These are phyloP conservation scores for Panellus pusillus DNA, from an alignment of 768 basidiomycete genomes.

Conservation along the genomic window DNA sequence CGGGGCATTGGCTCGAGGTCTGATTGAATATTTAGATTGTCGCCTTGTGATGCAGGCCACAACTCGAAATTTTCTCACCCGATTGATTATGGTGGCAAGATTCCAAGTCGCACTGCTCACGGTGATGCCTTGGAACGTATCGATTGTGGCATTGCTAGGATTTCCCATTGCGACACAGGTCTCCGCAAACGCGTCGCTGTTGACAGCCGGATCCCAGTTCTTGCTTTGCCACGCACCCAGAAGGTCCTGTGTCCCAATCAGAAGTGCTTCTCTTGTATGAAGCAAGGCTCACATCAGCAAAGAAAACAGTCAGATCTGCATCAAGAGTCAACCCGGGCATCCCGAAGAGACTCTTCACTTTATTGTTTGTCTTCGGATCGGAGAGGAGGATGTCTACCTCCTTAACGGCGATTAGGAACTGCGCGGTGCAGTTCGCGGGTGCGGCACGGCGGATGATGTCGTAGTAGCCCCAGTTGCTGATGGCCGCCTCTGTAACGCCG, in stretches of 20 bases:
- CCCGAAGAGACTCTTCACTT: conserved; percentile 15
- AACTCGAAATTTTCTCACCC: conserved; percentile 3
- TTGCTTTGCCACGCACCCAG: conserved; percentile 78
- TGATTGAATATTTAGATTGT: conserved; percentile 2
- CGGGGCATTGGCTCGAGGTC: conserved; percentile 13
- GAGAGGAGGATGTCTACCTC: conserved; percentile 64
- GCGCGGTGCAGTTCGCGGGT: conserved; percentile 57
- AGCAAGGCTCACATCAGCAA: conserved; percentile 5
- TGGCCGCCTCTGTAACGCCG: conserved; percentile 85
- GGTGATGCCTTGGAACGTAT: conserved; percentile 26
- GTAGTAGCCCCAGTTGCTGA: conserved; percentile 86
- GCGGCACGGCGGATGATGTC: conserved; percentile 75
- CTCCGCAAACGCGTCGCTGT: conserved; percentile 59
- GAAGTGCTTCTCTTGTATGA: conserved; percentile 5
- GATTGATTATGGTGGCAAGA: conserved; percentile 14
- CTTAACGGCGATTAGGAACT: conserved; percentile 54
- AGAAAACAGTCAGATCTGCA: conserved; percentile 16
- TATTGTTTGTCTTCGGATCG: conserved; percentile 46
- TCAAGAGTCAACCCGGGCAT: conserved; percentile 12
- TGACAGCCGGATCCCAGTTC: conserved; percentile 80
- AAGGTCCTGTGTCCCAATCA: conserved; percentile 41
- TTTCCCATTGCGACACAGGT: conserved; percentile 61
- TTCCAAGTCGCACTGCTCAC: conserved; percentile 29
- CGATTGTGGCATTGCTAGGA: conserved; percentile 26
- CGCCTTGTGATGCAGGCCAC: background rate